Evolutionary conservation across 805 yeast genomes (phyloP), one percentile per base, ranked within the genome.

Genomic region (Starmera amethionina): DNA sequence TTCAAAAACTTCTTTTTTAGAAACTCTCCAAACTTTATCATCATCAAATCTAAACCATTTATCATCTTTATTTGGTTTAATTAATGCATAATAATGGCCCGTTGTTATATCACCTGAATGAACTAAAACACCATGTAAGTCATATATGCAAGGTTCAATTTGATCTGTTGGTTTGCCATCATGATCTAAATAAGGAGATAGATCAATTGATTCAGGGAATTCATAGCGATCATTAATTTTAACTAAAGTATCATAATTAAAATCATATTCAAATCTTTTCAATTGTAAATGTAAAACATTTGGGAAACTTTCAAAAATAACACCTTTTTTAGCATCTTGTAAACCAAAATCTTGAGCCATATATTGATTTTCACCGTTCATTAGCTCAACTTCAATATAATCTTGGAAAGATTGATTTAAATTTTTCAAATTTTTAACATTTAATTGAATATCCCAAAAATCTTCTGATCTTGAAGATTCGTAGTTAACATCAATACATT

Each of bases 311-410:
- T 83, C 82, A 58, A 93, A 93, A 0, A 85, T 85, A 9, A 93
- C 97, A 51, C 98, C 98, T 60, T 93, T 93, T 53, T 82, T 82
- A 10, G 98, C 97, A 61, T 88, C 97, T 63, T 93, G 99, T 36
- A 87, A 71, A 0, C 97, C 97, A 58, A 62, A 75, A 31, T 79
- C 89, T 30, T 84, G 88, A 1, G 98, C 97, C 45, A 82, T 90
- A 55, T 93, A 93, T 63, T 88, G 93, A 59, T 93, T 93, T 55
- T 93, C 98, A 29, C 97, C 99, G 42, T 83, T 82, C 58, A 93
- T 69, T 59, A 85, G 70, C 63, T 93, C 99, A 28, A 81, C 79
- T 49, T 87, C 94, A 40, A 89, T 77, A 58, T 93, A 93, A 57
- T 88, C 85, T 38, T 77, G 73, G 60, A 93, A 93, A 0, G 96